A percentile compares a stretch with the other conserved stretches of the same genome.
Conservation (phyloP, 306 rosid species). For the Vigna reflexopilosa region DNA sequence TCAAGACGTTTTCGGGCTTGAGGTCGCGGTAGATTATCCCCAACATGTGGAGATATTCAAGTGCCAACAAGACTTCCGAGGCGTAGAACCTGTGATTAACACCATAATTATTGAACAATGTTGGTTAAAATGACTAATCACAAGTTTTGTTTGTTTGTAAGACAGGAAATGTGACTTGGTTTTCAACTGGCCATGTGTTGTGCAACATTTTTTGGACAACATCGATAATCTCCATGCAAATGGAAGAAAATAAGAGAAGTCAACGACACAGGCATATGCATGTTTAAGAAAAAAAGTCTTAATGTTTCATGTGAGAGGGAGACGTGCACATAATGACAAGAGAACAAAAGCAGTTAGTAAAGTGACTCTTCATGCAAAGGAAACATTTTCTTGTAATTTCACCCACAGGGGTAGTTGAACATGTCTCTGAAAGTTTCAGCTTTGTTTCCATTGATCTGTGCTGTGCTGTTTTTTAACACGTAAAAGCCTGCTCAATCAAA, state of each 20-base stretch:
- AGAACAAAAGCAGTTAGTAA: conserved; percentile 2
- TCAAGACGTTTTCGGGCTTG: conserved; percentile 5
- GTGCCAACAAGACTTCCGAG: conserved; percentile 1
- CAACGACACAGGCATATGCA: conserved; percentile 4
- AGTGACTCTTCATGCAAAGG: conserved; percentile 17
- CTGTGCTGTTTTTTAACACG: neutral
- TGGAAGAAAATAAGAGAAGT: neutral
- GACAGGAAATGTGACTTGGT: neutral
- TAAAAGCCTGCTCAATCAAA: neutral
- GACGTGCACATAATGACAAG: neutral
- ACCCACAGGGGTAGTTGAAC: conserved; percentile 1
- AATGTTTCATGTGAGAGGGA: neutral
- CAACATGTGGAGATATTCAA: conserved; percentile 12
- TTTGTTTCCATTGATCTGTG: neutral
- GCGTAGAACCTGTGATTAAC: neutral
- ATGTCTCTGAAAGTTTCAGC: neutral
- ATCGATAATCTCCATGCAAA: neutral
- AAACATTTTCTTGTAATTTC: neutral
- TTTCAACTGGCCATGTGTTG: neutral
- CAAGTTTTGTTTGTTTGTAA: neutral
- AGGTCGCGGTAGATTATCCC: conserved; percentile 18
- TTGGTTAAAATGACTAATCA: neutral
- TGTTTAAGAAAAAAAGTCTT: neutral
- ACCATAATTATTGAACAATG: neutral
- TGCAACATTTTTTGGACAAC: neutral